phyloP scores from a whole-genome alignment of 768 basidiomycete genomes.

The Lentinula raphanica region DNA sequence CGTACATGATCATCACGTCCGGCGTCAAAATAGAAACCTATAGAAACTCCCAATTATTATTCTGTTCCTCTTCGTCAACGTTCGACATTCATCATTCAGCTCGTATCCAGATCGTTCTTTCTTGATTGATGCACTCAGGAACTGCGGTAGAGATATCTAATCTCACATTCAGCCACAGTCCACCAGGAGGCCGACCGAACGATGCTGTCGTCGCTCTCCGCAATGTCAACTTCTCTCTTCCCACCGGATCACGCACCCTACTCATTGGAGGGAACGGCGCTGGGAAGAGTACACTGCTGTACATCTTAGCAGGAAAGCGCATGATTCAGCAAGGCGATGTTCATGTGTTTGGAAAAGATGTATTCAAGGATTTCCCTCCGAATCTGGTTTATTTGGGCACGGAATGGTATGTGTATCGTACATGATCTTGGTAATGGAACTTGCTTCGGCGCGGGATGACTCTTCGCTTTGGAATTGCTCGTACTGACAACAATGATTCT shows the following conservation, averaged over 20 bases:
- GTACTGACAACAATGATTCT: neutral
- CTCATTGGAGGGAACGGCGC: conserved; percentile 90
- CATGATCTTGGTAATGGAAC: no score
- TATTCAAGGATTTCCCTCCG: conserved; percentile 4
- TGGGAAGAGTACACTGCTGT: conserved; percentile 94
- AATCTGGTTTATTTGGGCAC: conserved; percentile 67
- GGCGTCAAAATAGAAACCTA: no score
- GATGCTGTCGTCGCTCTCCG: conserved; percentile 35
- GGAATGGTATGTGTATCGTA: conserved; percentile 63
- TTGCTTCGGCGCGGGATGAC: neutral
- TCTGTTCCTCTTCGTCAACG: neutral
- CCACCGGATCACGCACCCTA: conserved; percentile 75
- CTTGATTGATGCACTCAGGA: neutral
- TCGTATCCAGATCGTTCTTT: no score
- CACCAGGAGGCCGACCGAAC: neutral
- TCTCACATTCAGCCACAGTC: conserved; percentile 2
- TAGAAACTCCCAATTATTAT: no score
- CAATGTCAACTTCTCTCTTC: conserved; percentile 61
- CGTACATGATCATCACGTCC: no score
- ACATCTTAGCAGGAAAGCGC: conserved; percentile 87
- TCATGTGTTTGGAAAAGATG: conserved; percentile 2
- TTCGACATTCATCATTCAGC: no score
- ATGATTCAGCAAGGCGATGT: conserved; percentile 15
- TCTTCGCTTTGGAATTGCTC: neutral
- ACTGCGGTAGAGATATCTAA: neutral